phyloP scores from a whole-genome alignment of 257 asterid genomes.

The Thymus quinquecostatus region DNA sequence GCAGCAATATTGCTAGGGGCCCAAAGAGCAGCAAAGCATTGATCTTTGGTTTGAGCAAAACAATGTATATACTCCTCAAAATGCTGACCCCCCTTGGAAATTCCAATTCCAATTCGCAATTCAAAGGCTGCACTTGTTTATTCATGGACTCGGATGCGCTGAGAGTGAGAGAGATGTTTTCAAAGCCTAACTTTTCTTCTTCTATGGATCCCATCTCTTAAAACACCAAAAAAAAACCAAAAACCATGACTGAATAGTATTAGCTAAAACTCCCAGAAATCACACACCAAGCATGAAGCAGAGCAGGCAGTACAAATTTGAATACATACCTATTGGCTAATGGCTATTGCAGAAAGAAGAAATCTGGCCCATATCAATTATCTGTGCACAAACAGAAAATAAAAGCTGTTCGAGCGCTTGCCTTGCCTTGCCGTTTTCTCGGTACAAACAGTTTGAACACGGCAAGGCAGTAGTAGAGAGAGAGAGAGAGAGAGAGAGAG shows the following conservation, averaged over 20 bases:
- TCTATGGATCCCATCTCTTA: constrained; percentile 53
- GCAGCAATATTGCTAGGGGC: constrained; percentile 75
- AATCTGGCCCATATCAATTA: no score
- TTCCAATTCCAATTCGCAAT: constrained; percentile 43
- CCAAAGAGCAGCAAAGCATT: constrained; percentile 85
- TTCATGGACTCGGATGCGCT: constrained; percentile 36
- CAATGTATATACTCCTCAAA: constrained; percentile 64
- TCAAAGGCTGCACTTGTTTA: constrained; percentile 45
- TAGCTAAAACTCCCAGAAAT: no score
- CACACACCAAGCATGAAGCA: no score
- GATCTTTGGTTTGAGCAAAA: constrained; percentile 77
- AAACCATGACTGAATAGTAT: constrained; percentile 15
- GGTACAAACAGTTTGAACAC: no score
- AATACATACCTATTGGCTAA: no score
- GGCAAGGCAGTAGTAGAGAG: no score
- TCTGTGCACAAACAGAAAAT: no score
- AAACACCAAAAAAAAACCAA: constrained; percentile 1
- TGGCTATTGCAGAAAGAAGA: no score
- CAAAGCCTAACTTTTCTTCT: constrained; percentile 56
- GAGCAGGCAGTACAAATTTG: no score
- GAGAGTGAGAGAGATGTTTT: constrained; percentile 43
- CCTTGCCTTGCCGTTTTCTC: no score
- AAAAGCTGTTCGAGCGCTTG: no score
- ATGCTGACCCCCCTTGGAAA: constrained; percentile 50
- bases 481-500: no score